These are phyloP conservation scores for Exophiala viscosa DNA, from an alignment of 2,329 filamentous ascomycete genomes.

Conservation along the genomic window DNA sequence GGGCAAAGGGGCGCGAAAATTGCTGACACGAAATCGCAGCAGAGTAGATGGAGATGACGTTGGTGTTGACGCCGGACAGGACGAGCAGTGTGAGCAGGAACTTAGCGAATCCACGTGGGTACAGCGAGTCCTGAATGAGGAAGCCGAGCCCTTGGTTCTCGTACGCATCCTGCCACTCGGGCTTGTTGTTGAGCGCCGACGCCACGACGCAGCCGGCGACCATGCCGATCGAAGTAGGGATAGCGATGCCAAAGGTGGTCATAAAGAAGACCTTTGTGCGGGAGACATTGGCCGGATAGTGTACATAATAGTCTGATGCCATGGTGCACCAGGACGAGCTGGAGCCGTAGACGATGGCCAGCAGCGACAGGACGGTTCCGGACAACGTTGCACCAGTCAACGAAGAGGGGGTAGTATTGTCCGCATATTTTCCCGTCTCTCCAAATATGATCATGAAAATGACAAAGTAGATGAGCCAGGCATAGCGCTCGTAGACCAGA, in stretches of 20 bases:
- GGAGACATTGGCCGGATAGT: conserved; percentile 25
- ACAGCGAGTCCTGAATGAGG: conserved; percentile 45
- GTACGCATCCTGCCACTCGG: conserved; percentile 41
- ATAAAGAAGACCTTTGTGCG: conserved; percentile 38
- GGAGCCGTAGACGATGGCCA: conserved; percentile 27
- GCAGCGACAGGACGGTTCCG: conserved; percentile 28
- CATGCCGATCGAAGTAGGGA: conserved; percentile 51
- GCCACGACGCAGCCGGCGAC: conserved; percentile 44
- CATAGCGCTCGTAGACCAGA: conserved; percentile 33
- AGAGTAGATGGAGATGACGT: conserved; percentile 44
- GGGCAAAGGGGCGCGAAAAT: conserved; percentile 42
- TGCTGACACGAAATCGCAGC: conserved; percentile 36
- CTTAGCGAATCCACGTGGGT: conserved; percentile 47
- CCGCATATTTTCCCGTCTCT: conserved; percentile 42
- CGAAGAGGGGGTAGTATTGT: conserved; percentile 36
- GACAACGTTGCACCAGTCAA: conserved; percentile 35
- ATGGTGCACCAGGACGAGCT: conserved; percentile 28
- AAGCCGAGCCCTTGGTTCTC: conserved; percentile 43
- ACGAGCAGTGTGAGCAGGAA: conserved; percentile 39
- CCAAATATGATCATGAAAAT: conserved; percentile 50
- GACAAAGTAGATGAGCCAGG: conserved; percentile 33
- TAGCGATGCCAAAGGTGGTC: conserved; percentile 46
- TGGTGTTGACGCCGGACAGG: conserved; percentile 47
- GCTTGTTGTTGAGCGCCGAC: conserved; percentile 41
- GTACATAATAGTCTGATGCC: conserved; percentile 28